Evolutionary conservation across 441 rosid species (phyloP), one percentile per base, ranked within the genome.

Genomic region (Hura crepitans): DNA sequence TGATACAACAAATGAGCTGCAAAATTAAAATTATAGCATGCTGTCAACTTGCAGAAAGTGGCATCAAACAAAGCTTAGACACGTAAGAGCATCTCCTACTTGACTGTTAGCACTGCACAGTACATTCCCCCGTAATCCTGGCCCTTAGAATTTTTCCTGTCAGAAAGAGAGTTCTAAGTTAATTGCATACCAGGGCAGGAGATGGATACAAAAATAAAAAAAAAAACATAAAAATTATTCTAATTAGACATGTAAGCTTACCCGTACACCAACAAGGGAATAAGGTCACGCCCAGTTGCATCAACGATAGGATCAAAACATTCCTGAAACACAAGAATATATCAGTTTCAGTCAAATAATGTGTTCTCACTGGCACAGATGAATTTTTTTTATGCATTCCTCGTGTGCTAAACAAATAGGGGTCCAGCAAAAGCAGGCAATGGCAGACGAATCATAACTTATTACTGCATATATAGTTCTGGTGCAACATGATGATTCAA

Each of bases 261-360:
- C 99, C 99, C 98, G 74, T 89, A 85, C 76, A 96, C 92, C 99
- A 96, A 93, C 61, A 83, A 78, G 70, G 97, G 97, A 80, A 96
- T 91, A 76, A 96, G 93, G 76, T 95, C 89, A 62, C 89, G 91
- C 47, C 97, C 96, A 66, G 83, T 83, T 65, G 81, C 68, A 71
- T 78, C 81, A 71, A 88, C 83, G 71, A 95, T 95, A 63, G 99
- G 99, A 80, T 92, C 97, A 74, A 95, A 95, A 79, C 98, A 85
- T 81, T 92, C 97, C 99, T 95, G 89, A 55, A 70, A 74, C 71
- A 69, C 55, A 54, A 62, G 62, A 18, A 66, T 69, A 66, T 45
- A 66, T 51, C 66, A 27, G 42, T 31, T 9, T 58, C 65, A 57
- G 39, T 45, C 33, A 50, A 55, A 6, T 6, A 46, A 33, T 39